Base-by-base conservation (phyloP, 2,329 filamentous ascomycete genomes). In the Ascochyta pisi region DNA sequence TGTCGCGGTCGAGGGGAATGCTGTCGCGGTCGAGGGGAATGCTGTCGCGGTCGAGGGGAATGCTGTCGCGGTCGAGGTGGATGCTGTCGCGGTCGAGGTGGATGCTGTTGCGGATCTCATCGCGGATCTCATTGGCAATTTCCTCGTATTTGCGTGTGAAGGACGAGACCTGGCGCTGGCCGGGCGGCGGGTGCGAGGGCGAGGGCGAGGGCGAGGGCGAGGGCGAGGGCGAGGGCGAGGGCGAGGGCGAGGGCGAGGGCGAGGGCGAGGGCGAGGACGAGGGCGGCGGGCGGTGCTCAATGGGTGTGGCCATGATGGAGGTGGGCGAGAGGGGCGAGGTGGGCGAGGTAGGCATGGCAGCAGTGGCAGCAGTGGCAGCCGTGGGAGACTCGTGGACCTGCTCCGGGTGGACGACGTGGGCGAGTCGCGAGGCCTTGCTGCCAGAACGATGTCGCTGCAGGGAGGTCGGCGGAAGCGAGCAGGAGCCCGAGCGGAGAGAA, bases 401-500 rank as follows among this genome's bases (percentile, higher is more conserved):
- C 37, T 71, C 69, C 3, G 70, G 61, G 55, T 79, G 78, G 22
- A 77, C 70, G 49, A 80, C 70, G 52, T 78, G 73, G 6, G 74
- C 77, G 16, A 79, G 67, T 12, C 76, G 70, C 13, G 78, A 79
- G 15, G 74, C 71, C 41, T 73, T 73, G 16, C 78, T 78, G 24
- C 66, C 69, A 10, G 76, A 77, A 19, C 77, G 77, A 44, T 67
- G 76, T 46, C 66, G 71, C 65, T 68, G 74, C 52, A 66, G 64
- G 24, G 65, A 71, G 38, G 63, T 61, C 45, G 66, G 71, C 39
- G 61, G 65, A 16, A 69, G 77, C 6, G 76, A 74, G 69, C 74
- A 78, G 24, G 74, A 77, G 61, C 80, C 81, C 4, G 84, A 86
- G 24, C 73, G 68, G 29, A 89, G 73, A 3, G 88, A 89, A 33